A percentile compares a stretch with the other conserved stretches of the same genome.
phyloP scores from a whole-genome alignment of 192 early-diverging fungal genomes.

The Glomus cerebriforme region DNA sequence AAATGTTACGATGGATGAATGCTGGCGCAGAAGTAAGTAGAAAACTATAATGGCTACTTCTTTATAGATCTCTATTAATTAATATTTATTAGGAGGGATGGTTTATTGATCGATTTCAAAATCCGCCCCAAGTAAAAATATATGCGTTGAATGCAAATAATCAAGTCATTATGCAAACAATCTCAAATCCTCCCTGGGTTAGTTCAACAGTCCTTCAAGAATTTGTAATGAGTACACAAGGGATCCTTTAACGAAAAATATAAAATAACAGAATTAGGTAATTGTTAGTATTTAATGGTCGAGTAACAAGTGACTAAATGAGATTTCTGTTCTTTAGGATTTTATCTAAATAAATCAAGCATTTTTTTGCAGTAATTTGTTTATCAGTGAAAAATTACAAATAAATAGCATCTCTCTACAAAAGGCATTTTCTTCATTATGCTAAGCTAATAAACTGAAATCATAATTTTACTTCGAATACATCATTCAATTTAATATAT shows the following conservation, averaged over 20 bases:
- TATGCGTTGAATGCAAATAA: slow-evolving; percentile 1
- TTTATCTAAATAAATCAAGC: too few species aligned
- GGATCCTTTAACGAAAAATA: slow-evolving; percentile 11
- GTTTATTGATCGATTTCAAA: not conserved
- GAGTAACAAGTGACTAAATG: too few species aligned
- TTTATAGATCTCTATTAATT: slow-evolving; percentile 1
- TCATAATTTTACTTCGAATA: too few species aligned
- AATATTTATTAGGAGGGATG: slow-evolving; percentile 2
- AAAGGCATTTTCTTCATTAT: too few species aligned
- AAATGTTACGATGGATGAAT: slow-evolving; percentile 4
- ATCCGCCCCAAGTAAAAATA: not conserved
- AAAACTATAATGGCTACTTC: slow-evolving; percentile 2
- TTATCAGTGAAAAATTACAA: too few species aligned
- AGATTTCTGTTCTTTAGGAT: too few species aligned
- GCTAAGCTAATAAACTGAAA: too few species aligned
- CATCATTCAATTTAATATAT: too few species aligned
- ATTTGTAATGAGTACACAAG: slow-evolving; percentile 20
- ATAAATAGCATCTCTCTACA: too few species aligned
- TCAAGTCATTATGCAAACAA: not conserved
- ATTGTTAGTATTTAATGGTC: too few species aligned
- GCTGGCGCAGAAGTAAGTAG: slow-evolving; percentile 19
- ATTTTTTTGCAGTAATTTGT: too few species aligned
- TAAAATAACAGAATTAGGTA: too few species aligned
- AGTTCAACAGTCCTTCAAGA: slow-evolving; percentile 12
- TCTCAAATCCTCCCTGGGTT: not conserved